Percentiles rank a stretch among this genome's conserved stretches.
Evolutionary conservation across 2,329 filamentous ascomycete species (phyloP).

Genomic region (Phialophora chinensis): DNA sequence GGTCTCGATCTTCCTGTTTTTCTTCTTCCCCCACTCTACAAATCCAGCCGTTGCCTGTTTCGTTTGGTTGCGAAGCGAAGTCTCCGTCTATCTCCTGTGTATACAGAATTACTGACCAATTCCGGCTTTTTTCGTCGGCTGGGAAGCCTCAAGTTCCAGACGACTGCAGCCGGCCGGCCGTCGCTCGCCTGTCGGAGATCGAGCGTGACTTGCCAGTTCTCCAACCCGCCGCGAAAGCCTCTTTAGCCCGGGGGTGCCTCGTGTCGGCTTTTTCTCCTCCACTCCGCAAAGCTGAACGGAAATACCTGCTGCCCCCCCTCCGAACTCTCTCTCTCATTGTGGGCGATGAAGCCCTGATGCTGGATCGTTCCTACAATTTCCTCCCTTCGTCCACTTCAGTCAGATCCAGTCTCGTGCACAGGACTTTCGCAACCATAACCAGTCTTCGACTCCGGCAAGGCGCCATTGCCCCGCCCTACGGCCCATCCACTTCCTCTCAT

Average conservation of each 20-base stretch:
- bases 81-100: neutral
- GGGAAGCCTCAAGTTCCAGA: neutral
- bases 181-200: slow-evolving; percentile 13
- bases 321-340: slow-evolving; percentile 18
- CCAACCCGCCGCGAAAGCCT: slow-evolving; percentile 5
- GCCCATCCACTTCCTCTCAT: slow-evolving; percentile 18
- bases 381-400: slow-evolving; percentile 21
- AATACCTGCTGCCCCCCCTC: slow-evolving; percentile 17
- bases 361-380: slow-evolving; percentile 27
- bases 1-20: slow-evolving; percentile 9
- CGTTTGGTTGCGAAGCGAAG: neutral
- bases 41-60: neutral
- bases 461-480: slow-evolving; percentile 27
- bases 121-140: neutral
- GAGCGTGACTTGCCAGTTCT: slow-evolving; percentile 6
- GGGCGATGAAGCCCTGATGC: slow-evolving; percentile 36
- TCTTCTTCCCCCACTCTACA: slow-evolving; percentile 18
- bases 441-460: slow-evolving; percentile 10
- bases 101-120: neutral
- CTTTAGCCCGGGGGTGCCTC: neutral
- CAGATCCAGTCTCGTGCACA: slow-evolving; percentile 6
- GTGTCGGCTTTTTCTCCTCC: slow-evolving; percentile 17
- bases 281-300: slow-evolving; percentile 26
- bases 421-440: slow-evolving; percentile 7
- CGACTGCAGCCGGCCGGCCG: neutral